Evolutionary conservation across 2,329 filamentous ascomycete genomes (phyloP).

Genomic region (Pseudogymnoascus sp.): DNA sequence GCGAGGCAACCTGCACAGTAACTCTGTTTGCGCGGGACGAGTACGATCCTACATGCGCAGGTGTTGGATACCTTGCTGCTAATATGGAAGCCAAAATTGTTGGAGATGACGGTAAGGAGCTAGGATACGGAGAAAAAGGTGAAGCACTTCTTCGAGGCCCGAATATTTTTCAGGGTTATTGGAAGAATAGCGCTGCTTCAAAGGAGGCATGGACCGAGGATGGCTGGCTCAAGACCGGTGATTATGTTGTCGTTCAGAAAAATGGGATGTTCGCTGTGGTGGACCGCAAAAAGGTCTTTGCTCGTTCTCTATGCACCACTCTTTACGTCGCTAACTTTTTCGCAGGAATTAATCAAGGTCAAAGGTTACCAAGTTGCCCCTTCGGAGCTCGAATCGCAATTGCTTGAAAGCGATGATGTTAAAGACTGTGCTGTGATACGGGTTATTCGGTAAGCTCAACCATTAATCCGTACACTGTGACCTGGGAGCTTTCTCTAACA

Average conservation of each 20-base stretch:
- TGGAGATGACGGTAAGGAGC: slow-evolving; percentile 44
- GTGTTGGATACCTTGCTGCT: slow-evolving; percentile 61
- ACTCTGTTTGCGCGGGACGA: slow-evolving; percentile 56
- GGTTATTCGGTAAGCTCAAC: slow-evolving; percentile 30
- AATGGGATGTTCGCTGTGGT: slow-evolving; percentile 36
- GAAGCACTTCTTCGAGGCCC: slow-evolving; percentile 69
- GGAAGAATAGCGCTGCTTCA: slow-evolving; percentile 45
- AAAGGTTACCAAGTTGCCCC: slow-evolving; percentile 62
- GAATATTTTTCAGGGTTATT: slow-evolving; percentile 71
- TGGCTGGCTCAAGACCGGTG: neutral
- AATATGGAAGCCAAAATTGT: slow-evolving; percentile 66
- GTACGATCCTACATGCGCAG: slow-evolving; percentile 33
- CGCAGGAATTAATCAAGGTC: slow-evolving; percentile 32
- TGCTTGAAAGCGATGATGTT: slow-evolving; percentile 67
- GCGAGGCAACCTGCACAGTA: slow-evolving; percentile 67
- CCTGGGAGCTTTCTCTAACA: too few species aligned
- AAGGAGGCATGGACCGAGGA: slow-evolving; percentile 12
- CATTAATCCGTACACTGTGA: too few species aligned
- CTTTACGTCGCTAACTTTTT: slow-evolving; percentile 10
- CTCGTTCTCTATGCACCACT: too few species aligned
- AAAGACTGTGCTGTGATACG: slow-evolving; percentile 73
- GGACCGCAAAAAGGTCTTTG: slow-evolving; percentile 24
- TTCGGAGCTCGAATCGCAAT: slow-evolving; percentile 73
- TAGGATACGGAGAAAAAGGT: slow-evolving; percentile 49
- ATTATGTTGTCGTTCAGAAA: slow-evolving; percentile 38